Evolutionary conservation across 345 rosid species (phyloP).

Genomic region (Hibiscus tridactylites): DNA sequence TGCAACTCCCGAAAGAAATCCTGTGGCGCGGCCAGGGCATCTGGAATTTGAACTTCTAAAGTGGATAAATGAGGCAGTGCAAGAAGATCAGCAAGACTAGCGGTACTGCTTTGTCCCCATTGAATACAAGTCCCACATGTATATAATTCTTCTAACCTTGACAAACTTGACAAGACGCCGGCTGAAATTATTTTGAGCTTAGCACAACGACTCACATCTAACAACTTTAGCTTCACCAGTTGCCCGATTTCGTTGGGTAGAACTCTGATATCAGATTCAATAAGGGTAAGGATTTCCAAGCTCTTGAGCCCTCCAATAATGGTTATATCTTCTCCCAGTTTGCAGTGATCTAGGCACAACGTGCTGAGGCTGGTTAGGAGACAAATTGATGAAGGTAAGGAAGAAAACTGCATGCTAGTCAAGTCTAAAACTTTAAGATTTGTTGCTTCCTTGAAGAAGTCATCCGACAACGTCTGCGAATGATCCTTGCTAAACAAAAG

Average conservation of each 20-base stretch:
- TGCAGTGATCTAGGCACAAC: neutral
- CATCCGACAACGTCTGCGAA: neutral
- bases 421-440: conserved; percentile 22
- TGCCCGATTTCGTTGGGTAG: conserved; percentile 17
- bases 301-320: conserved; percentile 3
- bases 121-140: neutral
- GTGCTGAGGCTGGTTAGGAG: conserved; percentile 10
- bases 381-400: conserved; percentile 7
- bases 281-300: conserved; percentile 12
- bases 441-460: conserved; percentile 9
- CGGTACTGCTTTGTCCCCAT: conserved; percentile 17
- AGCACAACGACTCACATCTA: conserved; percentile 6
- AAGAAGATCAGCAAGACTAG: conserved; percentile 15
- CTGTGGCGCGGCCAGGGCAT: neutral
- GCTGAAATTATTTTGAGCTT: conserved; percentile 6
- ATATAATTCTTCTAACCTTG: conserved; percentile 22
- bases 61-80: conserved; percentile 1
- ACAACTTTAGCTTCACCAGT: conserved; percentile 4
- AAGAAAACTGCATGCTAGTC: neutral
- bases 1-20: neutral
- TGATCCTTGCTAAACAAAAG: neutral
- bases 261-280: neutral
- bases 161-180: conserved; percentile 10
- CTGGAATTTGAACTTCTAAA: conserved; percentile 4
- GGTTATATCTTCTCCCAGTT: neutral